Base-by-base conservation (phyloP, 495 filamentous ascomycete genomes). In the Hypoxylon fragiforme region DNA sequence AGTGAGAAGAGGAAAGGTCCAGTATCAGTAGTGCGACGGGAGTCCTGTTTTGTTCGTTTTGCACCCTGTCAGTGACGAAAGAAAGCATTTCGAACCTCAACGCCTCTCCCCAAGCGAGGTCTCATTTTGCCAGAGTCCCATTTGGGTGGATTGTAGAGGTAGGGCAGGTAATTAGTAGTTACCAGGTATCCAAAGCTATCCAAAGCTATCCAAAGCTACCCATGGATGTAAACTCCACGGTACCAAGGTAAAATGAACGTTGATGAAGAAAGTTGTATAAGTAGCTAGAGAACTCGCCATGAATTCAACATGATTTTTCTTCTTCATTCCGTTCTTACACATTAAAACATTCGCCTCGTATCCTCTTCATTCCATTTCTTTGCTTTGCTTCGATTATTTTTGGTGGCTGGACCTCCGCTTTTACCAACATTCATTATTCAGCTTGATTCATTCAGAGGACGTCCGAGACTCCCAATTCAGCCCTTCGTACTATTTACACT, bases 371-470 rank as follows among this genome's bases (percentile, higher is more conserved):
- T 42, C 36, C 42, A 47, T 53, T 39, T 49, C 37, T 32, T 44
- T 40, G 8, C 18, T 54, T 36, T 48, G 18, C 43, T 61, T 56
- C 58, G 36, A 42, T 32, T 46, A 40, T 26, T 37, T 31, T 34
- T 36, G 58, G 58, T 62, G 58, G 58, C 58, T 39, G 58, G 47
- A 26, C 58, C 48, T 51, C 57, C 50, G 21, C 34, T 62, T 44
- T 56, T 20, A 44, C 44, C 19, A 50, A 43, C 50, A 53, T 20
- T 56, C 52, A 47, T n/a, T n/a, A n/a, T 56, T 56, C 39, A 38
- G 36, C 34, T 46, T 39, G 38, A 43, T 43, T 26, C 36, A 42
- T 48, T 31, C 42, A 38, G 57, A 32, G 36, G 41, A 61, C 43
- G 32, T 57, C 46, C 41, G 55, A 44, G 19, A 19, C 37, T 34